Percentiles rank a stretch among this genome's conserved stretches.
Conservation (phyloP, 345 rosid species). For the Euphorbia peplus region DNA sequence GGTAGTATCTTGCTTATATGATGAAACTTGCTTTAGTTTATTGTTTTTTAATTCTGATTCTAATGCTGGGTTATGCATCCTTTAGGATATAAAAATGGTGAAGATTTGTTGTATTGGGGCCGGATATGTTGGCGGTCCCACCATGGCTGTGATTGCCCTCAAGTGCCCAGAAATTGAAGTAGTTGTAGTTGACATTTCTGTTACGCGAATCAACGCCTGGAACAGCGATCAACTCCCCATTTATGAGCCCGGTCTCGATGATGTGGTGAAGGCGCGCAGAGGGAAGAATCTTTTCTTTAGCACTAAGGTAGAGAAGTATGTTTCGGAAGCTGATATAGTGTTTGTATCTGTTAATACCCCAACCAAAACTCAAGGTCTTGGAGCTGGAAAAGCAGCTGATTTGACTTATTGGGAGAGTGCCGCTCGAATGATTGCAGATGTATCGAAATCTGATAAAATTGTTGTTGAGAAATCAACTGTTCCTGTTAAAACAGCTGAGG, state of each 20-base stretch:
- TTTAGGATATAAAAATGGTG: slow-evolving; percentile 21
- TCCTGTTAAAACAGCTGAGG: slow-evolving; percentile 33
- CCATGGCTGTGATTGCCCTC: slow-evolving; percentile 35
- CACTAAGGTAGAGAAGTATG: slow-evolving; percentile 29
- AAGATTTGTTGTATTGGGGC: slow-evolving; percentile 37
- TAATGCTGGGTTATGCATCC: slow-evolving; percentile 3
- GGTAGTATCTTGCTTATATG: neutral
- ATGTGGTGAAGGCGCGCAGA: slow-evolving; percentile 26
- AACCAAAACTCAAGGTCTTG: slow-evolving; percentile 31
- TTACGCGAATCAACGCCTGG: slow-evolving; percentile 28
- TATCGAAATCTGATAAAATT: slow-evolving; percentile 30
- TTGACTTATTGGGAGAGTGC: slow-evolving; percentile 35
- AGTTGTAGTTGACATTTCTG: slow-evolving; percentile 30
- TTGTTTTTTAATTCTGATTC: neutral
- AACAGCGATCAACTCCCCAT: slow-evolving; percentile 29
- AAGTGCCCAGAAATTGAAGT: slow-evolving; percentile 32
- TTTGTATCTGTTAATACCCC: slow-evolving; percentile 34
- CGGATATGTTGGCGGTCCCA: slow-evolving; percentile 35
- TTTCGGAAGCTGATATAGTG: slow-evolving; percentile 27
- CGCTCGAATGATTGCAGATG: slow-evolving; percentile 33
- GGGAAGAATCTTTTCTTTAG: slow-evolving; percentile 33
- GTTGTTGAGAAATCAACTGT: slow-evolving; percentile 35
- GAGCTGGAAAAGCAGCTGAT: slow-evolving; percentile 35
- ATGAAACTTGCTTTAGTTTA: neutral
- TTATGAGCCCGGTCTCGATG: slow-evolving; percentile 30